Evolutionary conservation across 495 filamentous ascomycete genomes (phyloP).

Genomic region (Neurospora sublineolata): DNA sequence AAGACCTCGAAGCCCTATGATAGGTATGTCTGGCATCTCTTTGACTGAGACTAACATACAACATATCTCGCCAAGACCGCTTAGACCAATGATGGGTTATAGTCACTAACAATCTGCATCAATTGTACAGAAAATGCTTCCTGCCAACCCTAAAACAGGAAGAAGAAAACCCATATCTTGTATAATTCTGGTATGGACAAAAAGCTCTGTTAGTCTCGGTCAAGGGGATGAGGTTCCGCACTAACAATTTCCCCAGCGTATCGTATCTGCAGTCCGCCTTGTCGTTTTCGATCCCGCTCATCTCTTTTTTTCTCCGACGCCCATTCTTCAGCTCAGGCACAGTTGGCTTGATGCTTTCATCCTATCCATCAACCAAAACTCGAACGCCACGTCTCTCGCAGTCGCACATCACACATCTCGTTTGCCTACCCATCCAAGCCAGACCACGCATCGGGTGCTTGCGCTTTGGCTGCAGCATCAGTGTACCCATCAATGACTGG

Average conservation of each 20-base stretch:
- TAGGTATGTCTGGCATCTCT: not conserved
- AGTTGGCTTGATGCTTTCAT: not conserved
- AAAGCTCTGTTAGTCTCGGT: not conserved
- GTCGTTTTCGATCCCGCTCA: not conserved
- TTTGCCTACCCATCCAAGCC: not conserved
- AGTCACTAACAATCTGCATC: not conserved
- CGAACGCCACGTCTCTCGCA: not conserved
- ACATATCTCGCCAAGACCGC: not conserved
- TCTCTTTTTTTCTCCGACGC: not conserved
- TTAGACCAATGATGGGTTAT: not conserved
- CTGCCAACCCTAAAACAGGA: not conserved
- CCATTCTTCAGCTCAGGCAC: not conserved
- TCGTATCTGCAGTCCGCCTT: not conserved
- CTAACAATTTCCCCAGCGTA: not conserved
- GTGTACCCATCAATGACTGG: not conserved
- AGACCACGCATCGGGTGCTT: not conserved
- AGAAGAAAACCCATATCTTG: not conserved
- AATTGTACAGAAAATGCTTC: not conserved
- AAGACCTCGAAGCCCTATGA: not conserved
- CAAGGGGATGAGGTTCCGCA: not conserved
- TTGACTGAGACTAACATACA: not conserved
- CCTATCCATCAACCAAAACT: not conserved
- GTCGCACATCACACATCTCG: not conserved
- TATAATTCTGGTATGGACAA: not conserved
- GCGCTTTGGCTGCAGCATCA: not conserved